phyloP scores from a whole-genome alignment of 2,329 filamentous ascomycete species.

The Ascochyta fabae region DNA sequence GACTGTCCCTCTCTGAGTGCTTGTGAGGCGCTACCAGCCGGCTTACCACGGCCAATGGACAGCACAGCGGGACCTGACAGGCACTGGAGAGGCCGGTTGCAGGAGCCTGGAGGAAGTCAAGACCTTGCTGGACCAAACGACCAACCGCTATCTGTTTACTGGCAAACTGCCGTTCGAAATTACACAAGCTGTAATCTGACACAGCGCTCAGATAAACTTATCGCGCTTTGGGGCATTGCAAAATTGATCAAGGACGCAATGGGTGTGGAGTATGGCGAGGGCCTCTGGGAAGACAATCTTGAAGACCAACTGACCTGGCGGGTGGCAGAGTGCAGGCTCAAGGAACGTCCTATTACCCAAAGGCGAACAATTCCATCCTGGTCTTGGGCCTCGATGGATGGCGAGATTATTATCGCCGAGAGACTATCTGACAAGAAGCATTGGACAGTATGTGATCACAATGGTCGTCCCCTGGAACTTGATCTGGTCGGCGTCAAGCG shows the following conservation, averaged over 20 bases:
- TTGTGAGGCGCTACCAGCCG: constrained; percentile 31
- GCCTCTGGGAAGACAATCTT: constrained; percentile 32
- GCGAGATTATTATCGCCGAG: constrained; percentile 22
- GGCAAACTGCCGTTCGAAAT: constrained; percentile 29
- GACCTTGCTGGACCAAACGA: constrained; percentile 27
- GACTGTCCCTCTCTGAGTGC: constrained; percentile 34
- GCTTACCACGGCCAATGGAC: constrained; percentile 31
- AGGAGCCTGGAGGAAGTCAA: constrained; percentile 14
- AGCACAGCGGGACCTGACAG: constrained; percentile 23
- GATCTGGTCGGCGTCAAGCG: constrained; percentile 20
- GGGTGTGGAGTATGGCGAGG: constrained; percentile 26
- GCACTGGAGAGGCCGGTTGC: constrained; percentile 35
- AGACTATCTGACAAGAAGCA: constrained; percentile 18
- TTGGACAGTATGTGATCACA: constrained; percentile 24
- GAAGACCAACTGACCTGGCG: constrained; percentile 38
- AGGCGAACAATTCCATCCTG: constrained; percentile 27
- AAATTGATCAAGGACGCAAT: constrained; percentile 33
- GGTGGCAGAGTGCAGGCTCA: constrained; percentile 20
- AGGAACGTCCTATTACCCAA: constrained; percentile 15
- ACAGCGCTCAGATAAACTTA: constrained; percentile 26
- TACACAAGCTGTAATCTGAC: constrained; percentile 35
- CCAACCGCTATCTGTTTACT: constrained; percentile 28
- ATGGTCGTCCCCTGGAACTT: constrained; percentile 14
- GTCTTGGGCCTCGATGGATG: constrained; percentile 35
- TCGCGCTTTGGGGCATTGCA: constrained; percentile 40